Conservation (phyloP, 2,329 filamentous ascomycete genomes). For the Fusarium heterosporum region DNA sequence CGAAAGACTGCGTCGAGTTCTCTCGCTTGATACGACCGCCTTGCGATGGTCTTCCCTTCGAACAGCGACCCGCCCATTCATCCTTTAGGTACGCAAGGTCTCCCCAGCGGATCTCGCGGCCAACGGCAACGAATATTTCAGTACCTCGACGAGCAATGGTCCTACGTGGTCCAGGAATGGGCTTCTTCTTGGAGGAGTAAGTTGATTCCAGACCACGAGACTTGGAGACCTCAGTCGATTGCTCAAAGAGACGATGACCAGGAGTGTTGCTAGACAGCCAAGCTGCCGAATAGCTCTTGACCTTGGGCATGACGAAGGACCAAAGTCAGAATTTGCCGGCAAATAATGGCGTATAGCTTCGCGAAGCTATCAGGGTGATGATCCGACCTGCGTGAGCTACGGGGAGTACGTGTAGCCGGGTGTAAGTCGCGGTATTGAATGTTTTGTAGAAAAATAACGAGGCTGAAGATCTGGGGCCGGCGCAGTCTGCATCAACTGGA, state of each 20-base stretch:
- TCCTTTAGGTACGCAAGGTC: constrained; percentile 85
- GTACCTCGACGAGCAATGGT: constrained; percentile 85
- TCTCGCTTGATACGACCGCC: constrained; percentile 62
- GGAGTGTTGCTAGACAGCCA: constrained; percentile 86
- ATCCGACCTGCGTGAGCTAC: not conserved
- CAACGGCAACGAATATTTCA: constrained; percentile 89
- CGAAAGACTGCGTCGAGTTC: constrained; percentile 55
- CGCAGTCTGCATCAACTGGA: constrained; percentile 23
- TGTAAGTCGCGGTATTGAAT: constrained; percentile 17
- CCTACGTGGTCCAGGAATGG: constrained; percentile 63
- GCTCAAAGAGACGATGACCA: constrained; percentile 81
- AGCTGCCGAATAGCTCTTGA: constrained; percentile 84
- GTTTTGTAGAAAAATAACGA: constrained; percentile 34
- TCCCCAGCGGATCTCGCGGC: constrained; percentile 92
- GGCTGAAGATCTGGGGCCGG: constrained; percentile 38
- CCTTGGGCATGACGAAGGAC: constrained; percentile 76
- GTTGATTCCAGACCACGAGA: constrained; percentile 56
- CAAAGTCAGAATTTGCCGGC: constrained; percentile 12
- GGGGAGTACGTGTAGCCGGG: not conserved
- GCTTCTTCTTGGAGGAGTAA: constrained; percentile 58
- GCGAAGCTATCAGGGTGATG: constrained; percentile 18
- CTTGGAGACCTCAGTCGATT: constrained; percentile 54
- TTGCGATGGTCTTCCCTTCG: constrained; percentile 49
- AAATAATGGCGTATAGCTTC: constrained; percentile 19
- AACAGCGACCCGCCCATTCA: constrained; percentile 51